Conservation (phyloP, 169 alveolate genomes). For the Eimeria sp. region DNA sequence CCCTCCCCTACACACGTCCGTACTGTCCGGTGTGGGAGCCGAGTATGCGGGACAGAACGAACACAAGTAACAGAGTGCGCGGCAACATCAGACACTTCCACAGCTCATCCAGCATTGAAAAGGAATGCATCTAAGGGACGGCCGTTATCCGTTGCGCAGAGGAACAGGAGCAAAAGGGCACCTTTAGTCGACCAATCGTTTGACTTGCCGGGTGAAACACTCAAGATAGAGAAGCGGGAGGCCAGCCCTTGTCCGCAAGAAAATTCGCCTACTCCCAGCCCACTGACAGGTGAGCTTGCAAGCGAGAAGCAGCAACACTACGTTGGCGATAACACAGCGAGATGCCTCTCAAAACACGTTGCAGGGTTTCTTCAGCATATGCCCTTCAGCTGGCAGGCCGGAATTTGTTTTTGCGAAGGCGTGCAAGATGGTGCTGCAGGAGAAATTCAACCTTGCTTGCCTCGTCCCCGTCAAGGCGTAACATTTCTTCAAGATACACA, state of each 20-base stretch:
- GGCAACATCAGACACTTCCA: not conserved
- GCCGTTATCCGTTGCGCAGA: not conserved
- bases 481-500: conserved; percentile 5
- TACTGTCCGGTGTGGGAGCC: not conserved
- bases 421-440: not conserved
- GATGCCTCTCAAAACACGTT: not conserved
- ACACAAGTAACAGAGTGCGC: not conserved
- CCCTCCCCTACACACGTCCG: not conserved
- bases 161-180: conserved; percentile 7
- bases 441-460: not conserved
- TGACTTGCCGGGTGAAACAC: not conserved
- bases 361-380: not conserved
- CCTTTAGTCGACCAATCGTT: conserved; percentile 55
- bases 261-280: not conserved
- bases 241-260: not conserved
- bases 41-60: conserved; percentile 4
- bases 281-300: not conserved
- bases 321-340: not conserved
- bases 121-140: conserved; percentile 12
- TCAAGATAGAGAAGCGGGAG: not conserved
- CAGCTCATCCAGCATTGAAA: not conserved
- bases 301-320: not conserved
- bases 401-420: not conserved
- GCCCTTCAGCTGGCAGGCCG: not conserved
- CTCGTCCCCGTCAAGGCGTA: conserved; percentile 1